phyloP scores from a whole-genome alignment of 805 yeast species.

The Kluyveromyces dobzhanskii region DNA sequence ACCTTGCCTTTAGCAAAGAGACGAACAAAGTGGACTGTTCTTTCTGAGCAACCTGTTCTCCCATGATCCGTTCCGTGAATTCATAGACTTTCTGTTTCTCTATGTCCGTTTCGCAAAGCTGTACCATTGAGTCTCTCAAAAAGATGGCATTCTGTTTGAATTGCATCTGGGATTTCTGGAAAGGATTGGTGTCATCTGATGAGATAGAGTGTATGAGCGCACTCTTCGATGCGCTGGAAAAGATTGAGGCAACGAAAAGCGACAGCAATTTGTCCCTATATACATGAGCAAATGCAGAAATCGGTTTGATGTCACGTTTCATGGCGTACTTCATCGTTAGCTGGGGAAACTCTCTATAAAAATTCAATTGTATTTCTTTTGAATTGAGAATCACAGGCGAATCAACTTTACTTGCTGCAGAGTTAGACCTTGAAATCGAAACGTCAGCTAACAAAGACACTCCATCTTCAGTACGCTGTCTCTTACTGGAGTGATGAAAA shows the following conservation, averaged over 20 bases:
- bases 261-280: slow-evolving; percentile 25
- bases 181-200: slow-evolving; percentile 21
- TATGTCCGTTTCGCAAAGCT: slow-evolving; percentile 17
- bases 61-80: slow-evolving; percentile 23
- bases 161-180: slow-evolving; percentile 20
- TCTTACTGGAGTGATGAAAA: not conserved
- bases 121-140: slow-evolving; percentile 19
- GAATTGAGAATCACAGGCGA: slow-evolving; percentile 1
- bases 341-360: slow-evolving; percentile 22
- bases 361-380: slow-evolving; percentile 18
- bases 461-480: not conserved
- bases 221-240: slow-evolving; percentile 21
- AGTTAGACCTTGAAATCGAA: not conserved
- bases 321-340: slow-evolving; percentile 24
- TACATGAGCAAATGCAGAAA: slow-evolving; percentile 26
- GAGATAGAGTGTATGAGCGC: slow-evolving; percentile 27
- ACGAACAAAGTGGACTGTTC: slow-evolving; percentile 5
- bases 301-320: slow-evolving; percentile 27
- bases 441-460: not conserved
- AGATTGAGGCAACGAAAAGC: slow-evolving; percentile 21
- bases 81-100: slow-evolving; percentile 19
- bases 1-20: slow-evolving; percentile 1
- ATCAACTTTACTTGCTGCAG: not conserved
- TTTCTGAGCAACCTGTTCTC: slow-evolving; percentile 1
- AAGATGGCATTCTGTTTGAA: slow-evolving; percentile 16